These are phyloP conservation scores for Pythium myriotylum DNA, from an alignment of 352 stramenopile genomes.

Conservation along the genomic window DNA sequence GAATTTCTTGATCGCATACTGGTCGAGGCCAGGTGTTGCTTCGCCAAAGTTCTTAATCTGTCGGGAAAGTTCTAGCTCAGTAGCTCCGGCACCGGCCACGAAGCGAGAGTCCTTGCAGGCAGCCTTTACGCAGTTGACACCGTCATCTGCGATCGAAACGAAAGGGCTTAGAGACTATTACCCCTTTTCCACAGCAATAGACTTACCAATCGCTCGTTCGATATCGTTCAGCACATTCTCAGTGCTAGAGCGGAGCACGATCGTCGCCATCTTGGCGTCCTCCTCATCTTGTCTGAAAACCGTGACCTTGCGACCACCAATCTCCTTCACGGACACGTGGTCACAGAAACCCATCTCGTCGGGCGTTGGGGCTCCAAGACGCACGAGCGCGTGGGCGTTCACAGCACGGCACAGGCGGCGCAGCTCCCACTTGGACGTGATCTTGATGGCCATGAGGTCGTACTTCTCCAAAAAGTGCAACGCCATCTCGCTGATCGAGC, in stretches of 20 bases:
- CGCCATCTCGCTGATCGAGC: constrained; percentile 98
- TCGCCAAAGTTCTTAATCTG: constrained; percentile 95
- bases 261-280: constrained; percentile 95
- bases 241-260: constrained; percentile 94
- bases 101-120: constrained; percentile 94
- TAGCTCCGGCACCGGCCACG: constrained; percentile 94
- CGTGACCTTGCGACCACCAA: constrained; percentile 96
- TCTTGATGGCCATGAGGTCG: constrained; percentile 96
- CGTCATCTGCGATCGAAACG: constrained; percentile 86
- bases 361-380: constrained; percentile 95
- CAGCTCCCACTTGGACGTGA: constrained; percentile 99
- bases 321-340: constrained; percentile 93
- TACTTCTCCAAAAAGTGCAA: constrained; percentile 99
- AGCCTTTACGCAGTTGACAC: constrained; percentile 96
- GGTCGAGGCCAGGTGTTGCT: constrained; percentile 96
- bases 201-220: constrained; percentile 92
- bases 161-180: background rate
- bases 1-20: constrained; percentile 99
- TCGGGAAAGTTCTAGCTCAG: constrained; percentile 96
- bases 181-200: background rate
- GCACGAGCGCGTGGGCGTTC: constrained; percentile 96
- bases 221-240: constrained; percentile 98
- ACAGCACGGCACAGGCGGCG: constrained; percentile 96
- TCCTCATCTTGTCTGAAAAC: constrained; percentile 95
- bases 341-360: constrained; percentile 98